phyloP scores from a whole-genome alignment of 306 rosid species.

The Lathyrus tuberosus region DNA sequence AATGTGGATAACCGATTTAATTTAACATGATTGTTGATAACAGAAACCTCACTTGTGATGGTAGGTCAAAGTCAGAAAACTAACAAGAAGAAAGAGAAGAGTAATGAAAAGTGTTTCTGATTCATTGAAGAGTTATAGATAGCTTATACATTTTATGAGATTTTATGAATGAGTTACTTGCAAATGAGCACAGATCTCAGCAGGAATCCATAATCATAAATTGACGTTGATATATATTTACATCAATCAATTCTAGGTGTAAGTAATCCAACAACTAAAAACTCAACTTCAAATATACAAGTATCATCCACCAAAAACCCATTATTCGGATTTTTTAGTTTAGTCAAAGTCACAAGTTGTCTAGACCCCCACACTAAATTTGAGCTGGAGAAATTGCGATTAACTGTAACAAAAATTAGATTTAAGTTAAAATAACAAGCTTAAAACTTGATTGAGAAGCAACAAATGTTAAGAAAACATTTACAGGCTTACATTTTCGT shows the following conservation, averaged over 20 bases:
- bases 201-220: no score
- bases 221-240: neutral
- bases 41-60: no score
- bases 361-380: neutral
- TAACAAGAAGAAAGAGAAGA: accelerated
- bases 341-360: conserved; percentile 38
- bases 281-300: conserved; percentile 42
- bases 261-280: conserved; percentile 43
- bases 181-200: no score
- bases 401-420: neutral
- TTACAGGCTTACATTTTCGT: conserved; percentile 20
- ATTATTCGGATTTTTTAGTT: conserved; percentile 25
- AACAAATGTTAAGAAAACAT: no score
- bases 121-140: no score
- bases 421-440: neutral
- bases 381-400: neutral
- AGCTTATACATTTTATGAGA: no score
- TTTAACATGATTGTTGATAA: no score
- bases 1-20: no score
- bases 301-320: conserved; percentile 37
- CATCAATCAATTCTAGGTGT: conserved; percentile 6
- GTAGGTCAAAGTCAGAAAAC: no score
- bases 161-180: no score
- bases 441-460: no score
- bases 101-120: no score